Evolutionary conservation across 2,329 filamentous ascomycete genomes (phyloP).

Genomic region (Exophiala bonariae): DNA sequence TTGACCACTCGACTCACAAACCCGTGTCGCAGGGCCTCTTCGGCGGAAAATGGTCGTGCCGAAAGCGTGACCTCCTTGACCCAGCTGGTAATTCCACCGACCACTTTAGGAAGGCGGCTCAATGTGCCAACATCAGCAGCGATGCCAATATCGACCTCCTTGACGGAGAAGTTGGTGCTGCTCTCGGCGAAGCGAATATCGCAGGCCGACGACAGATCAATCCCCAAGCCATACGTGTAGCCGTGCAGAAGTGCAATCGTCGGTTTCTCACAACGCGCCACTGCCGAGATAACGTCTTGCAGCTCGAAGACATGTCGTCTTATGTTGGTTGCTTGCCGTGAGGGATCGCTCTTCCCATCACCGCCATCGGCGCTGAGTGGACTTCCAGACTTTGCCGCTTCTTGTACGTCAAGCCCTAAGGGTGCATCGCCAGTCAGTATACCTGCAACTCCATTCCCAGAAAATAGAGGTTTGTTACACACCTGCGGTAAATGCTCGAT

Average conservation of each 20-base stretch:
- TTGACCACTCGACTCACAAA: conserved; percentile 44
- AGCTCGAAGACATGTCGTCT: conserved; percentile 74
- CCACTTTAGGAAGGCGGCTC: conserved; percentile 47
- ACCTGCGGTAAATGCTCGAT: conserved; percentile 72
- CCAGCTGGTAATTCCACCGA: conserved; percentile 44
- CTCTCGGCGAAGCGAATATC: conserved; percentile 44
- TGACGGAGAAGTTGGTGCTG: conserved; percentile 42
- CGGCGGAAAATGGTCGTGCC: conserved; percentile 43
- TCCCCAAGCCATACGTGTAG: conserved; percentile 72
- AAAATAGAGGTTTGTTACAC: neutral
- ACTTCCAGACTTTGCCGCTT: conserved; percentile 56
- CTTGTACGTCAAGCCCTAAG: conserved; percentile 77
- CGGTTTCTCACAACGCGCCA: conserved; percentile 89
- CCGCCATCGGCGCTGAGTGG: conserved; percentile 38
- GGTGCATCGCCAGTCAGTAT: neutral
- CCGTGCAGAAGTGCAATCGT: conserved; percentile 82
- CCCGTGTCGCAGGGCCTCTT: conserved; percentile 45
- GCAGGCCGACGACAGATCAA: conserved; percentile 57
- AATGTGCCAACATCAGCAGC: conserved; percentile 51
- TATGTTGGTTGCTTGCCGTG: conserved; percentile 62
- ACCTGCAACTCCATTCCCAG: neutral
- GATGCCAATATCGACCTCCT: conserved; percentile 52
- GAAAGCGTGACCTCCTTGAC: conserved; percentile 50
- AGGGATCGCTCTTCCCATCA: conserved; percentile 55
- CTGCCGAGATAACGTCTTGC: conserved; percentile 71